Evolutionary conservation across 1,139 yeast genomes (phyloP).

Genomic region (Pichia sp.): DNA sequence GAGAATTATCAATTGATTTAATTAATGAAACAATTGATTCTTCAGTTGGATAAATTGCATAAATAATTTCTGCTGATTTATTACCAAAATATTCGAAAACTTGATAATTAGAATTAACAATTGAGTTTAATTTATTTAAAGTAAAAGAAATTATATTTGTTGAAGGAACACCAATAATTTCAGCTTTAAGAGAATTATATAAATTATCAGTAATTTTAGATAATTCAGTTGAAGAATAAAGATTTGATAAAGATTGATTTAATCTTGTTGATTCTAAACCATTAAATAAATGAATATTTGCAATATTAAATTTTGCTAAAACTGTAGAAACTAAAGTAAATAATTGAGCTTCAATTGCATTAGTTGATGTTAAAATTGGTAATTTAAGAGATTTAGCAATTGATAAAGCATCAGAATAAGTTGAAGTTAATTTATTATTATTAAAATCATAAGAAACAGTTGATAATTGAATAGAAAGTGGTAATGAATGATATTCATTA

Average conservation of each 20-base stretch:
- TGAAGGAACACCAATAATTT: slow-evolving; percentile 25
- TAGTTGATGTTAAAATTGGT: slow-evolving; percentile 68
- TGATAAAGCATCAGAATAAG: slow-evolving; percentile 59
- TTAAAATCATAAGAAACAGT: slow-evolving; percentile 62
- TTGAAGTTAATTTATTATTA: slow-evolving; percentile 50
- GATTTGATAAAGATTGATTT: slow-evolving; percentile 43
- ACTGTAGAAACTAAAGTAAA: slow-evolving; percentile 61
- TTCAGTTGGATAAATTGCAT: slow-evolving; percentile 71
- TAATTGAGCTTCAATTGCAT: slow-evolving; percentile 60
- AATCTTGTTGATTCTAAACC: slow-evolving; percentile 66
- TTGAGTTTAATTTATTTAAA: slow-evolving; percentile 46
- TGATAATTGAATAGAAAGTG: slow-evolving; percentile 66
- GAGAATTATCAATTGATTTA: slow-evolving; percentile 36
- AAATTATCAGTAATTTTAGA: slow-evolving; percentile 39
- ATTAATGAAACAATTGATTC: slow-evolving; percentile 50
- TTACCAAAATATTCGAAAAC: slow-evolving; percentile 71
- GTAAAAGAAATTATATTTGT: slow-evolving; percentile 41
- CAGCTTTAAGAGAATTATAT: slow-evolving; percentile 27
- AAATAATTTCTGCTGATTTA: slow-evolving; percentile 56
- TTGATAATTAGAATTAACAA: slow-evolving; percentile 50
- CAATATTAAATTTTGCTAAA: slow-evolving; percentile 49
- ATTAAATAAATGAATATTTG: slow-evolving; percentile 70
- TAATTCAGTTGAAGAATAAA: slow-evolving; percentile 42
- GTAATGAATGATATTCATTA: slow-evolving; percentile 40
- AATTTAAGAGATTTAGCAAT: slow-evolving; percentile 60